Percentiles rank a stretch among this genome's conserved stretches.
phyloP scores from a whole-genome alignment of 495 filamentous ascomycete species.

The Chaetomium fimeti region DNA sequence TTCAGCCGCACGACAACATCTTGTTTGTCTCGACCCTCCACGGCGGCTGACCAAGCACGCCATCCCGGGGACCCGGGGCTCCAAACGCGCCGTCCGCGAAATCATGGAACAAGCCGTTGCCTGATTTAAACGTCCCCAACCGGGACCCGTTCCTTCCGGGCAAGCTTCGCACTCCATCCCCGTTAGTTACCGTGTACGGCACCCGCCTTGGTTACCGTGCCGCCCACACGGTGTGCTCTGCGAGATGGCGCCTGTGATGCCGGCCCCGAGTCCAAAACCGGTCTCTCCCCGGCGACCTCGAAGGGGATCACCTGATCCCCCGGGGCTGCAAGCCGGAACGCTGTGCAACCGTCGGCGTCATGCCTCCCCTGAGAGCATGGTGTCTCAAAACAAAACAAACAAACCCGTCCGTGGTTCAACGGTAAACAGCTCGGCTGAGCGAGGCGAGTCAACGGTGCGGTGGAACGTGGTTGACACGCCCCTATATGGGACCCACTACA shows the following conservation, averaged over 20 bases:
- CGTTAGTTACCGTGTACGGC: not conserved
- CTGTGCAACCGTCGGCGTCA: not conserved
- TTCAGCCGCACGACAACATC: constrained; percentile 80
- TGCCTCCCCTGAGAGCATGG: not conserved
- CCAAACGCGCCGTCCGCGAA: not conserved
- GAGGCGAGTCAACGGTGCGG: not conserved
- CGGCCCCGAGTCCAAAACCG: not conserved
- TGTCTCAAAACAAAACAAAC: not conserved
- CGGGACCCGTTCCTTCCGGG: not conserved
- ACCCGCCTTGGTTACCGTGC: not conserved
- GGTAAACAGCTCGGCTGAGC: not conserved
- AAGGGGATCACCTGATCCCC: not conserved
- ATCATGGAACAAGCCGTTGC: not conserved
- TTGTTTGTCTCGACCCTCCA: constrained; percentile 98
- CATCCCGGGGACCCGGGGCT: not conserved
- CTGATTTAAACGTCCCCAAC: not conserved
- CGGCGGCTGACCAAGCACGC: constrained; percentile 60
- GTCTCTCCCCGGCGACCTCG: not conserved
- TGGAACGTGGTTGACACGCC: not conserved
- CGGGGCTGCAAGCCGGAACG: not conserved
- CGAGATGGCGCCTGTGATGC: not conserved
- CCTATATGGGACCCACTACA: not conserved
- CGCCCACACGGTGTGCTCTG: not conserved
- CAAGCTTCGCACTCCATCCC: not conserved
- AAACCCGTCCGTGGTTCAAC: not conserved